These are phyloP conservation scores for Panicum miliaceum DNA, from an alignment of 176 grass and related monocot species.

Conservation along the genomic window DNA sequence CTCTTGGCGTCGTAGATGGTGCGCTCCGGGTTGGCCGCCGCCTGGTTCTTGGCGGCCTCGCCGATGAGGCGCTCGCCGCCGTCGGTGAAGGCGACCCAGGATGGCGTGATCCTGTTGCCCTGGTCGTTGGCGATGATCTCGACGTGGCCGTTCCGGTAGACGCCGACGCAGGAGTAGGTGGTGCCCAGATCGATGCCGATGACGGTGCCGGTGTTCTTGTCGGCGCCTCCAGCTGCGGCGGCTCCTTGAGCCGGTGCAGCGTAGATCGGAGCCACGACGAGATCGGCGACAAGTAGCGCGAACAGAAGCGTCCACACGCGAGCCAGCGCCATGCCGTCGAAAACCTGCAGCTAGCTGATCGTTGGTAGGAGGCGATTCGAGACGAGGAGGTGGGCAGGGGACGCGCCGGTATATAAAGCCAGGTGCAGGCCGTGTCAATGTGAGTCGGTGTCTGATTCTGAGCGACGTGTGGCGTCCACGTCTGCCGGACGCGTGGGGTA, in stretches of 20 bases:
- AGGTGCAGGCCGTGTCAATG: neutral
- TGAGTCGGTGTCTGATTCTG: neutral
- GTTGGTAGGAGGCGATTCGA: neutral
- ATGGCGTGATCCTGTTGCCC: constrained; percentile 66
- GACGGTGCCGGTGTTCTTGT: constrained; percentile 20
- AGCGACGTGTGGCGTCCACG: neutral
- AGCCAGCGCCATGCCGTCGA: neutral
- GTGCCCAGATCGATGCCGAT: constrained; percentile 93
- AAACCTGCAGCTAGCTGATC: neutral
- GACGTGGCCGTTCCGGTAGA: constrained; percentile 66
- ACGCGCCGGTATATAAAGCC: neutral
- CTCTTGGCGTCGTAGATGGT: constrained; percentile 81
- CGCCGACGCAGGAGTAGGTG: constrained; percentile 88
- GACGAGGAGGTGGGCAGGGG: neutral
- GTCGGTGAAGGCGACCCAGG: constrained; percentile 63
- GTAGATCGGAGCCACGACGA: neutral
- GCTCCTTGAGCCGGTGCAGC: neutral
- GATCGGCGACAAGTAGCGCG: neutral
- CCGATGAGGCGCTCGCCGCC: constrained; percentile 70
- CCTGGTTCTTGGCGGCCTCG: constrained; percentile 85
- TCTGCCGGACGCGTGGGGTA: neutral
- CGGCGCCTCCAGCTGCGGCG: neutral
- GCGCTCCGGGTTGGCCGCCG: constrained; percentile 57
- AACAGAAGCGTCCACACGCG: neutral
- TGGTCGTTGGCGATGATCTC: constrained; percentile 81